phyloP scores from a whole-genome alignment of 805 yeast genomes.

The Ogataea dorogensis region DNA sequence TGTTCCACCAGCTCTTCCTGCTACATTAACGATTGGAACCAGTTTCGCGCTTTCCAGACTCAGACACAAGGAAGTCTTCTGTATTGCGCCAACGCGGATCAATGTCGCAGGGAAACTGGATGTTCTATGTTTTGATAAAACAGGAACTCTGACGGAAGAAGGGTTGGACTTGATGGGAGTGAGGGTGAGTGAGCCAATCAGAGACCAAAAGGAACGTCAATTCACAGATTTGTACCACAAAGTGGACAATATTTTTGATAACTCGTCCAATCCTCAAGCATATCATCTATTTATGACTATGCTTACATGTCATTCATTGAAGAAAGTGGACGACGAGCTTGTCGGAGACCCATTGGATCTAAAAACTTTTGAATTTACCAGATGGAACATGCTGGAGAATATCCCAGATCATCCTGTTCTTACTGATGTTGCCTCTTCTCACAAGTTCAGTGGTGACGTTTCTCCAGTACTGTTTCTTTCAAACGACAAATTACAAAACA shows the following conservation, averaged over 20 bases:
- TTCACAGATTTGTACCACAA: constrained; percentile 25
- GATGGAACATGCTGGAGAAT: constrained; percentile 74
- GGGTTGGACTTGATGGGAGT: constrained; percentile 81
- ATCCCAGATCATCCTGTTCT: constrained; percentile 37
- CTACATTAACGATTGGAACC: constrained; percentile 94
- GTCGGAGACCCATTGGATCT: constrained; percentile 93
- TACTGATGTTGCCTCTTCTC: constrained; percentile 22
- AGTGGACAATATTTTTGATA: constrained; percentile 18
- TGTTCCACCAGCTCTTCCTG: constrained; percentile 98
- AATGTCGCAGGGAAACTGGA: constrained; percentile 96
- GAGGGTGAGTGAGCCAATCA: constrained; percentile 37
- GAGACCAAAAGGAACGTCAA: constrained; percentile 28
- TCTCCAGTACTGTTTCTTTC: constrained; percentile 54
- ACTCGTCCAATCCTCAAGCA: constrained; percentile 19
- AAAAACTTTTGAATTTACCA: constrained; percentile 90
- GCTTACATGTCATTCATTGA: constrained; percentile 85
- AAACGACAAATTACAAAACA: constrained; percentile 21
- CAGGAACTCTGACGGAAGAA: constrained; percentile 97
- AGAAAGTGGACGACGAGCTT: constrained; percentile 71
- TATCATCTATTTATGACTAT: constrained; percentile 42
- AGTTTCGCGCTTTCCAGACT: constrained; percentile 84
- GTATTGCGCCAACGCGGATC: constrained; percentile 92
- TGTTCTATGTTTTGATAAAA: constrained; percentile 89
- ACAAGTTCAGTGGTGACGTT: constrained; percentile 38
- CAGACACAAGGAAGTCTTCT: constrained; percentile 66